Evolutionary conservation across 2,329 filamentous ascomycete species (phyloP).

Genomic region (Plectosphaerella sp.): DNA sequence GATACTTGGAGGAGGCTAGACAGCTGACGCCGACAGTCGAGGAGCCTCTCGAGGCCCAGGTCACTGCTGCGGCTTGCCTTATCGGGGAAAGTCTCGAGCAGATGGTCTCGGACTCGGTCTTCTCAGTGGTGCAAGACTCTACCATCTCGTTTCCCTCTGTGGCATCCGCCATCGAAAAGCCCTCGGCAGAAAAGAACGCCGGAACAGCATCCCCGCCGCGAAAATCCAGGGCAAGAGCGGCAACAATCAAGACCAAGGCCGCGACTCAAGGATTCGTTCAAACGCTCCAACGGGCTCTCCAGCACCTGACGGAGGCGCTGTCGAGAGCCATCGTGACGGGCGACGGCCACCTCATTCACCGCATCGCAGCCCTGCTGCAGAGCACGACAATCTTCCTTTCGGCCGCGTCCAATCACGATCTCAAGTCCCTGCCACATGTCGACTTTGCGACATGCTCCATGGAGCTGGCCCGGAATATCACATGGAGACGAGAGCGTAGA

Average conservation of each 20-base stretch:
- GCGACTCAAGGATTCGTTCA: constrained; percentile 44
- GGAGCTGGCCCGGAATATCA: constrained; percentile 67
- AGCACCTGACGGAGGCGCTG: constrained; percentile 61
- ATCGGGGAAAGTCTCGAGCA: constrained; percentile 65
- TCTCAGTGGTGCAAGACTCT: constrained; percentile 87
- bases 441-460: constrained; percentile 59
- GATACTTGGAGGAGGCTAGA: constrained; percentile 46
- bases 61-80: constrained; percentile 63
- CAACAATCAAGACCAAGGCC: constrained; percentile 7
- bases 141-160: constrained; percentile 83
- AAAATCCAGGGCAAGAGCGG: constrained; percentile 14
- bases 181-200: constrained; percentile 28
- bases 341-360: constrained; percentile 57
- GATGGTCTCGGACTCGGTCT: constrained; percentile 76
- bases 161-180: constrained; percentile 33
- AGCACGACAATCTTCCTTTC: constrained; percentile 63
- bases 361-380: constrained; percentile 59
- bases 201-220: constrained; percentile 29
- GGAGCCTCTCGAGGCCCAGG: constrained; percentile 43
- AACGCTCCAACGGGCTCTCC: constrained; percentile 60
- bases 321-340: constrained; percentile 46
- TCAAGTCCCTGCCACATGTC: constrained; percentile 42
- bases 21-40: constrained; percentile 35
- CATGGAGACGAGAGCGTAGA: constrained; percentile 61
- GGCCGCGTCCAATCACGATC: constrained; percentile 47